Evolutionary conservation across 345 rosid genomes (phyloP), one percentile per base, ranked within the genome.

Genomic region (Syzygium oleosum): DNA sequence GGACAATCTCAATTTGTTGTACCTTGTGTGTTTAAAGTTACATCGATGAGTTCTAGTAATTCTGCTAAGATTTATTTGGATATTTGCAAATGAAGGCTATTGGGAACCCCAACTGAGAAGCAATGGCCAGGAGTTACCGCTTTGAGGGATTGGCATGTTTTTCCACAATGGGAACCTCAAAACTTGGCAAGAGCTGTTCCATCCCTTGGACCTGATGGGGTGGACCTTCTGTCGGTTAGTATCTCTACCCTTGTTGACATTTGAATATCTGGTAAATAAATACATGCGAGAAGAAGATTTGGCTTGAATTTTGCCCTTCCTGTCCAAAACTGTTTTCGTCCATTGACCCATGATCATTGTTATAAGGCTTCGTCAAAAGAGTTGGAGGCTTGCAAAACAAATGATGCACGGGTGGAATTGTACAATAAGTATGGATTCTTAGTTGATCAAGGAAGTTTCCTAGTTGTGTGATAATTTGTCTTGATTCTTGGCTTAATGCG

Each of bases 81-180:
- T 53, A 9, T 55, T 58, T 85, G 25, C 17, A 22, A 80, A 56
- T 22, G 83, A 87, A 97, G 99, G 92, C 85, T 97, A 94, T 86
- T 96, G 85, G 99, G 99, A 87, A 97, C 99, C 25, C 99, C 99
- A 16, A 91, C 92, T 49, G 99, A 97, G 88, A 91, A 93, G 91
- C 87, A 95, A 87, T 95, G 99, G 98, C 96, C 97, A 1, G 99
- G 99, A 83, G 99, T 97, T 55, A 90, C 94, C 86, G 46, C 95
- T 85, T 91, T 96, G 84, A 90, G 96, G 88, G 99, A 97, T 87
- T 97, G 99, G 99, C 99, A 97, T 90, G 95, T 93, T 15, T 97
- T 96, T 90, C 99, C 98, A 25, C 91, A 73, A 78, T 97, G 99
- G 99, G 95, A 94, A 88, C 92, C 95, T 56, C 99, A 97, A 88